Percentiles rank a stretch among this genome's conserved stretches.
These are phyloP conservation scores for Corylus avellana DNA, from an alignment of 306 rosid species.

Conservation along the genomic window DNA sequence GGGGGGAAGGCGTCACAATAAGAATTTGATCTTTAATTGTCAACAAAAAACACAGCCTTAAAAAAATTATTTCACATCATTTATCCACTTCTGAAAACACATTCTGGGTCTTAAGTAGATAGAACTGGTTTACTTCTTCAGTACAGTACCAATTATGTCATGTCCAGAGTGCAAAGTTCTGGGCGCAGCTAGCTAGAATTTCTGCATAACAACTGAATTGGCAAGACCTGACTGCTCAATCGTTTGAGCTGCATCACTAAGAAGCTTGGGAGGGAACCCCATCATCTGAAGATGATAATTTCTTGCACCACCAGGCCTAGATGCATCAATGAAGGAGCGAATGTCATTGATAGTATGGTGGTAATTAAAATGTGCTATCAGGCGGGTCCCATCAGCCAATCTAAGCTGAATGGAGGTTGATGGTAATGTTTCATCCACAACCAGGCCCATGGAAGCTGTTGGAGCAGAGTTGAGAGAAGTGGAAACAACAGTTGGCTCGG, in stretches of 20 bases:
- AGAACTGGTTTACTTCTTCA: constrained; percentile 26
- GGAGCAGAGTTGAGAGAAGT: constrained; percentile 42
- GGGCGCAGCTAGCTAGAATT: constrained; percentile 48
- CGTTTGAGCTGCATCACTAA: constrained; percentile 64
- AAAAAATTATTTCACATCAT: constrained; percentile 16
- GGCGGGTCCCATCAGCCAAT: constrained; percentile 90
- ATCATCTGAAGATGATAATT: constrained; percentile 82
- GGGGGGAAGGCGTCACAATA: background rate
- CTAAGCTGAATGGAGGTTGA: constrained; percentile 83
- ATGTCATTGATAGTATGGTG: constrained; percentile 65
- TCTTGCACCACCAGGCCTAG: constrained; percentile 61
- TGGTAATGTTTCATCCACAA: constrained; percentile 77
- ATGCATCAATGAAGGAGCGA: constrained; percentile 69
- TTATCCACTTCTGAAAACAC: constrained; percentile 16
- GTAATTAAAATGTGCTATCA: constrained; percentile 65
- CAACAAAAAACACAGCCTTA: background rate
- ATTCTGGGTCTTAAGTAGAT: constrained; percentile 2
- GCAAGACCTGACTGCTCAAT: constrained; percentile 90
- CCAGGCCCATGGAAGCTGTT: constrained; percentile 42
- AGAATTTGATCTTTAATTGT: background rate
- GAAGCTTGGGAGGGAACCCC: constrained; percentile 93
- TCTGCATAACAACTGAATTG: constrained; percentile 93
- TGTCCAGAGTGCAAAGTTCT: constrained; percentile 13
- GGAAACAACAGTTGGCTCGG: constrained; percentile 42
- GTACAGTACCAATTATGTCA: constrained; percentile 23